Base-by-base conservation (phyloP, 768 basidiomycete species). In the Pulveroboletus sp. region DNA sequence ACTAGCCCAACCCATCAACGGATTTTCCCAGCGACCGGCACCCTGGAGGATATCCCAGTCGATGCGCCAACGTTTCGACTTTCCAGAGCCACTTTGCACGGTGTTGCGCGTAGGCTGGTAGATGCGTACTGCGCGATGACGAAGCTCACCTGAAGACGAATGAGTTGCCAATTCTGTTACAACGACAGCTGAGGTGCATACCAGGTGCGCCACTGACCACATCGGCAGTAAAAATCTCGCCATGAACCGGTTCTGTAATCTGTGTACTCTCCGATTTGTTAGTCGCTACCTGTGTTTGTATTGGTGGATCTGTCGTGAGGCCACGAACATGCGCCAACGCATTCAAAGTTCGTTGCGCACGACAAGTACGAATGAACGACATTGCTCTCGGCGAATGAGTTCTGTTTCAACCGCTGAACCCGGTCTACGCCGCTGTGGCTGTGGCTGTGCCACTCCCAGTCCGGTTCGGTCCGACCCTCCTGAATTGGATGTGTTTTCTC, bases 1-100 rank as follows among this genome's bases (percentile, higher is more conserved):
- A 73, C 86, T 89, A 0, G 93, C 94, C 76, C 81, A 99, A 39
- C 95, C 95, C 91, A 98, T 99, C 57, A 99, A 68, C 5, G 92
- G 91, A 64, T 98, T 99, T 77, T 97, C 93, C 95, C 95, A 99
- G 45, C 95, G 79, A 11, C 90, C 93, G 27, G 80, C 84, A 31
- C 94, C 92, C 50, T 81, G 82, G n/a, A 97, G 73, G 49, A 83
- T 83, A 61, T 98, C 95, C 76, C 85, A 98, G 69, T 98, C 95
- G 62, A 99, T 82, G 56, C 91, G 76, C 95, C 95, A 99, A 59
- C 87, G 83, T 57, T 86, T 80, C 10, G 82, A 80, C 70, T 93
- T 93, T 46, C 82, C 84, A 37, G 83, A 78, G 43, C 91, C 95
- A 47, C 91, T 93, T 70, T 97, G 93, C 83, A 95, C 97, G 3